A percentile compares a stretch with the other conserved stretches of the same genome.
Conservation (phyloP, 306 rosid species). For the Parietaria judaica region DNA sequence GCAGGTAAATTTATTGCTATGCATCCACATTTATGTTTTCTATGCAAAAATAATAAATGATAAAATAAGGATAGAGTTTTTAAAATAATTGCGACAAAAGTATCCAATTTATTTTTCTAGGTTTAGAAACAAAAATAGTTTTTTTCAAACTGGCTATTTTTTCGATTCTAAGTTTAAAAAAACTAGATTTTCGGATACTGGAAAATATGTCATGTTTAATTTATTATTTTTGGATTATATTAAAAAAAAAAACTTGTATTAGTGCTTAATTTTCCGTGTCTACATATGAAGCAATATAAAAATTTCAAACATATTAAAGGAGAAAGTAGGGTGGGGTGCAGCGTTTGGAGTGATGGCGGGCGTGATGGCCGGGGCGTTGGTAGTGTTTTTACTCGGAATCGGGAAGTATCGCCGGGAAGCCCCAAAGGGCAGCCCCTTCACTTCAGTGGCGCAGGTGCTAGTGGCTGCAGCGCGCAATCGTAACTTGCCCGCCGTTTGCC, state of each 20-base stretch:
- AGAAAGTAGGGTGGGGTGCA: constrained; percentile 60
- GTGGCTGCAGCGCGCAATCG: constrained; percentile 42
- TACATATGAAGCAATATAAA: neutral
- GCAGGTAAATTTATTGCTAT: constrained; percentile 30
- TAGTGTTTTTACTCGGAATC: constrained; percentile 41
- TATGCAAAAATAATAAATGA: neutral
- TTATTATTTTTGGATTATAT: no score
- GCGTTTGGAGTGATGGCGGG: constrained; percentile 49
- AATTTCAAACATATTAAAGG: constrained; percentile 22
- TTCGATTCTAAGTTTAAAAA: no score
- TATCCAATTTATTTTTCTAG: no score
- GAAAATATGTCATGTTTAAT: no score
- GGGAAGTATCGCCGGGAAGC: constrained; percentile 36
- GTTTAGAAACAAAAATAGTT: no score
- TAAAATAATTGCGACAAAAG: no score
- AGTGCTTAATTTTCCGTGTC: no score
- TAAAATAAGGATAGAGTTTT: neutral
- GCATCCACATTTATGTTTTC: no score
- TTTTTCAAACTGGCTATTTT: no score
- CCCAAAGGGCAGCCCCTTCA: constrained; percentile 54
- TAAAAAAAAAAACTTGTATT: no score
- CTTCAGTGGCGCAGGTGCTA: constrained; percentile 48
- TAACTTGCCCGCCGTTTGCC: constrained; percentile 30
- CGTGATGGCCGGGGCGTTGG: constrained; percentile 42
- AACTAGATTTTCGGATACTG: no score